Percentiles rank a stretch among this genome's conserved stretches.
Conservation (phyloP, 2,329 filamentous ascomycete species). For the Neonectria faginata region DNA sequence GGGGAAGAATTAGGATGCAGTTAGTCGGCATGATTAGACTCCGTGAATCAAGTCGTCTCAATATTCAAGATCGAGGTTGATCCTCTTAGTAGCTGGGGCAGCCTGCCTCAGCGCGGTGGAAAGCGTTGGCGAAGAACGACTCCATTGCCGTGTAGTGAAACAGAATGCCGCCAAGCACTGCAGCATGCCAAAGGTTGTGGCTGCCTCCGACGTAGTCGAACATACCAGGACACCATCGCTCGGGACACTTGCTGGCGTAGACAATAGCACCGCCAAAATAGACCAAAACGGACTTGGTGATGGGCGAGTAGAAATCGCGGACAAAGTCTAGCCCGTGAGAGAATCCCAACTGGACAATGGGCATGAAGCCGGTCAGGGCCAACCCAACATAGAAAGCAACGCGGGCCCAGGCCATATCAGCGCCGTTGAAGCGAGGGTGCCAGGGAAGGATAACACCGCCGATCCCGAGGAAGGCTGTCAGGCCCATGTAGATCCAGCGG, state of each 20-base stretch:
- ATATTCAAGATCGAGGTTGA: too few relatives aligned
- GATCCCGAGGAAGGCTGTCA: conserved; percentile 84
- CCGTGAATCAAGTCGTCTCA: neutral
- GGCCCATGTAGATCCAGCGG: conserved; percentile 85
- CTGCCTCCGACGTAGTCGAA: conserved; percentile 97
- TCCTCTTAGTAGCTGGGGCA: conserved; percentile 63
- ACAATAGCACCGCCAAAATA: conserved; percentile 87
- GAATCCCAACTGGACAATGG: conserved; percentile 83
- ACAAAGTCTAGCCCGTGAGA: conserved; percentile 84
- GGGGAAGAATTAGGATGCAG: neutral
- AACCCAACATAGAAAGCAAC: conserved; percentile 93
- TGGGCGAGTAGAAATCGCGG: conserved; percentile 88
- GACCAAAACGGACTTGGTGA: conserved; percentile 86
- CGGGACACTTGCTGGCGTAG: conserved; percentile 92
- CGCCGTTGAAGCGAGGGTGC: conserved; percentile 93
- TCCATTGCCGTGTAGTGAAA: conserved; percentile 98
- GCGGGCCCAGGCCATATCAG: conserved; percentile 92
- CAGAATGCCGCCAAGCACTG: conserved; percentile 93
- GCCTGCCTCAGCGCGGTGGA: conserved; percentile 73
- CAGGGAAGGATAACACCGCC: conserved; percentile 93
- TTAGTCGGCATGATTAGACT: neutral
- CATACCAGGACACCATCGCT: conserved; percentile 90
- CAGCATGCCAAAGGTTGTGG: conserved; percentile 98
- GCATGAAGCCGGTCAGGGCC: conserved; percentile 88
- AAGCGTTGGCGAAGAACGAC: conserved; percentile 86